Percentiles rank a stretch among this genome's conserved stretches.
Evolutionary conservation across 2,329 filamentous ascomycete genomes (phyloP).

Genomic region (Paraconiothyrium sp.): DNA sequence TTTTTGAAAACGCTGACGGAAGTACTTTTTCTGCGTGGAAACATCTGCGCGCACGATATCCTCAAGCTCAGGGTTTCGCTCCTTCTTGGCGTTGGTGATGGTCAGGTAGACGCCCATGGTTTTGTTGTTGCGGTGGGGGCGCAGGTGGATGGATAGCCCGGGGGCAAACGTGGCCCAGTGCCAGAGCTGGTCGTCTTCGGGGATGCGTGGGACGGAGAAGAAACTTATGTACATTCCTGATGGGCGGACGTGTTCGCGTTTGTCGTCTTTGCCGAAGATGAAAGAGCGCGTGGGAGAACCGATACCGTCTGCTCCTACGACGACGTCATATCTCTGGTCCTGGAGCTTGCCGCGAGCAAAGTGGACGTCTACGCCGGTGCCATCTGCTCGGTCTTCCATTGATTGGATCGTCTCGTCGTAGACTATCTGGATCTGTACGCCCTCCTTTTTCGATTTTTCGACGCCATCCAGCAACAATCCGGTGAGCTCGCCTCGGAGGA

Average conservation of each 20-base stretch:
- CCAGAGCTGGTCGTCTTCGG: slow-evolving; percentile 33
- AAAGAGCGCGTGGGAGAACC: slow-evolving; percentile 35
- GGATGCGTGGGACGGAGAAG: slow-evolving; percentile 39
- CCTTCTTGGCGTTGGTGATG: slow-evolving; percentile 30
- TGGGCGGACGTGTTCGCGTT: slow-evolving; percentile 29
- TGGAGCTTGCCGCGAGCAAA: slow-evolving; percentile 31
- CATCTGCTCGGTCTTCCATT: slow-evolving; percentile 30
- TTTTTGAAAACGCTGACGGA: slow-evolving; percentile 43
- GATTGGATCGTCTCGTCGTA: slow-evolving; percentile 34
- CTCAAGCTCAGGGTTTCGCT: slow-evolving; percentile 26
- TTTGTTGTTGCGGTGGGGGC: slow-evolving; percentile 37
- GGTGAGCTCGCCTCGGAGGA: slow-evolving; percentile 44
- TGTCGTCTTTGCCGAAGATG: slow-evolving; percentile 34
- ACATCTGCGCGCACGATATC: slow-evolving; percentile 40
- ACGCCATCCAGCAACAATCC: slow-evolving; percentile 43
- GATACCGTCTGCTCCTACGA: slow-evolving; percentile 42
- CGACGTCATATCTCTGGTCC: slow-evolving; percentile 38
- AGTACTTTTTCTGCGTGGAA: slow-evolving; percentile 53
- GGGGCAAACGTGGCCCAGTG: slow-evolving; percentile 37
- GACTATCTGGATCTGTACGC: slow-evolving; percentile 27
- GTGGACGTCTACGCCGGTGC: slow-evolving; percentile 27
- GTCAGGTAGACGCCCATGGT: slow-evolving; percentile 39
- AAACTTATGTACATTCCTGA: slow-evolving; percentile 41
- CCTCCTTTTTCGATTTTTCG: slow-evolving; percentile 25
- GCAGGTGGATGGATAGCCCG: slow-evolving; percentile 33